phyloP scores from a whole-genome alignment of 805 yeast species.

The Yarrowia phangngaensis region DNA sequence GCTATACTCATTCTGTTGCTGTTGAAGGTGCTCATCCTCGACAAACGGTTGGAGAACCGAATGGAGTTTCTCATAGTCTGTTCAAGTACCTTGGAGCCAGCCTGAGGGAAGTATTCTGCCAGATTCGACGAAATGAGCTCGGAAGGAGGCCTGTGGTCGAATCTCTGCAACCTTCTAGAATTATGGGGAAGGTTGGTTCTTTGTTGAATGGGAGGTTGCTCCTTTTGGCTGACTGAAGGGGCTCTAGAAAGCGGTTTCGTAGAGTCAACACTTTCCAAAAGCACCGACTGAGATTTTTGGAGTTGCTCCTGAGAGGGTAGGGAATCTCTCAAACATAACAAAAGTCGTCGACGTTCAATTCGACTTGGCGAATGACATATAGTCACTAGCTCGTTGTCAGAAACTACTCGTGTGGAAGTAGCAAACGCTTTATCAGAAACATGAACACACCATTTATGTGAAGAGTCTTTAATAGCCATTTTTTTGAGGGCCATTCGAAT shows the following conservation, averaged over 20 bases:
- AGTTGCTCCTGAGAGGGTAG: conserved; percentile 47
- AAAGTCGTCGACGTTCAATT: conserved; percentile 62
- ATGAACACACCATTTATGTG: conserved; percentile 43
- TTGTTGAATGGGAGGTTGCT: conserved; percentile 11
- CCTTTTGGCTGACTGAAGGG: conserved; percentile 11
- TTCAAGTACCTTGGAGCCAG: conserved; percentile 65
- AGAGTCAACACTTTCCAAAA: conserved; percentile 28
- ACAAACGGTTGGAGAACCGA: conserved; percentile 65
- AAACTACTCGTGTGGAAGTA: conserved; percentile 48
- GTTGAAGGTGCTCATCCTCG: conserved; percentile 39
- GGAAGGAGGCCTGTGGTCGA: conserved; percentile 88
- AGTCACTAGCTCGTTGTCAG: conserved; percentile 76
- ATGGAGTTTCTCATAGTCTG: conserved; percentile 82
- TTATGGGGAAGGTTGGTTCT: conserved; percentile 12
- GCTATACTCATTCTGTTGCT: conserved; percentile 36
- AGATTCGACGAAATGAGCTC: conserved; percentile 85
- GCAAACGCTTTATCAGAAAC: conserved; percentile 57
- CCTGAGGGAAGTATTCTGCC: conserved; percentile 87
- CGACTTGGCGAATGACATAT: conserved; percentile 74
- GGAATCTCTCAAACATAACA: conserved; percentile 62
- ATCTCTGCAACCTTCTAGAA: conserved; percentile 17
- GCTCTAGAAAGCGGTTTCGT: not conserved
- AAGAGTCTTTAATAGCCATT: conserved; percentile 39
- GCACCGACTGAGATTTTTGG: conserved; percentile 34
- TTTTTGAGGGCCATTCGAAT: conserved; percentile 63